phyloP scores from a whole-genome alignment of 2,329 filamentous ascomycete genomes.

The Coleophoma crateriformis region DNA sequence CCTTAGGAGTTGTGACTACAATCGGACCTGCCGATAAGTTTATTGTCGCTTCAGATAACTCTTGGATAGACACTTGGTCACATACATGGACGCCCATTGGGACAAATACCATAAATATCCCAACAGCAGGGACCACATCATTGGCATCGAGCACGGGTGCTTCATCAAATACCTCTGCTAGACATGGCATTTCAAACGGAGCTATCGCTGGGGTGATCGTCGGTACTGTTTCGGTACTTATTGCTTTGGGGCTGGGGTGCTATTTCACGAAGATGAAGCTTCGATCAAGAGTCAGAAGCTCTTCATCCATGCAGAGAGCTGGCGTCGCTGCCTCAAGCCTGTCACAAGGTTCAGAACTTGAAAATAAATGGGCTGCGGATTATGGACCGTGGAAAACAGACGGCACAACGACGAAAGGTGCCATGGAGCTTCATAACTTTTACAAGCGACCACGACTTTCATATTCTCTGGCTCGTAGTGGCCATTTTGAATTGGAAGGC shows the following conservation, averaged over 20 bases:
- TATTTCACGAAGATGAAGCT: neutral
- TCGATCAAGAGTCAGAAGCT: neutral
- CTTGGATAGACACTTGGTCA: conserved; percentile 11
- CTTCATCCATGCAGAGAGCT: neutral
- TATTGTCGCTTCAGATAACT: conserved; percentile 7
- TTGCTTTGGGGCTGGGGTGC: neutral
- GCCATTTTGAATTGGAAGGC: no score
- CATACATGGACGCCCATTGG: conserved; percentile 4
- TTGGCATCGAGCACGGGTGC: neutral
- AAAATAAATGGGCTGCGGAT: no score
- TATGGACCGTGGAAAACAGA: no score
- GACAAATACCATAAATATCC: neutral
- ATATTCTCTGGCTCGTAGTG: no score
- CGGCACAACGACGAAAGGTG: no score
- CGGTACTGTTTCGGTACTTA: neutral
- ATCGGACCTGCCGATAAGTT: conserved; percentile 5
- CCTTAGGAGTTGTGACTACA: neutral
- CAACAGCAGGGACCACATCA: neutral
- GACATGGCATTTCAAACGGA: neutral
- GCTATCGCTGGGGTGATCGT: neutral
- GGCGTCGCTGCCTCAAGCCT: no score
- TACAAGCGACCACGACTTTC: no score
- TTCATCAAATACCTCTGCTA: neutral
- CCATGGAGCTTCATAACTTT: no score
- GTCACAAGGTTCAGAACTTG: no score